Percentiles rank a stretch among this genome's conserved stretches.
phyloP scores from a whole-genome alignment of 352 stramenopile genomes.

The Pythium sp. region DNA sequence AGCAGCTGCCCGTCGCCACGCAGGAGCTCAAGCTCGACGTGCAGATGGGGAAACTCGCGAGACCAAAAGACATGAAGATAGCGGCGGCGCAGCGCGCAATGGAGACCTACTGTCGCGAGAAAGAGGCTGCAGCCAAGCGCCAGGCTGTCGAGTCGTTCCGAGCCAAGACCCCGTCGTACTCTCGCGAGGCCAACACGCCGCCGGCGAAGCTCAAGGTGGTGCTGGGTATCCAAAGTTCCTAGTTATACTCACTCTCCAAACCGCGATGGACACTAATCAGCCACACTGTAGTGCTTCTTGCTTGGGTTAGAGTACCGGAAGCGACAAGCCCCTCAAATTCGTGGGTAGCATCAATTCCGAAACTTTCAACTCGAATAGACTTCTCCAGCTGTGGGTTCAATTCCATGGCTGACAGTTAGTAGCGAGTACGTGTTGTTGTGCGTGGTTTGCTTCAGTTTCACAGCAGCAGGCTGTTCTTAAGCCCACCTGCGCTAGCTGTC shows the following conservation, averaged over 20 bases:
- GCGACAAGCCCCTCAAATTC: no score
- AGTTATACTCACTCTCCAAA: neutral
- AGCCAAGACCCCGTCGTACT: conserved; percentile 7
- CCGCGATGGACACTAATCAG: no score
- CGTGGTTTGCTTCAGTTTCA: no score
- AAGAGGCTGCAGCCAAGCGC: conserved; percentile 7
- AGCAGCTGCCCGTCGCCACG: conserved; percentile 34
- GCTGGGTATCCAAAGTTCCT: neutral
- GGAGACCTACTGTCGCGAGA: conserved; percentile 6
- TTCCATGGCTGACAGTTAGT: no score
- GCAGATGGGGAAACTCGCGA: conserved; percentile 40
- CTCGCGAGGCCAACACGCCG: conserved; percentile 3
- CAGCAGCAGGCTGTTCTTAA: no score
- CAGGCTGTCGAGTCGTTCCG: conserved; percentile 11
- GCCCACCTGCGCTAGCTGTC: no score
- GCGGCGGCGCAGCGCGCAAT: conserved; percentile 8
- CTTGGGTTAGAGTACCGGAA: no score
- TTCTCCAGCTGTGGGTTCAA: no score
- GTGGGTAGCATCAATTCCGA: no score
- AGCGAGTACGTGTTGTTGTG: no score
- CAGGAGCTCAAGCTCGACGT: conserved; percentile 54
- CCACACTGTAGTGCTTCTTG: no score
- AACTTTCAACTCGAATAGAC: no score
- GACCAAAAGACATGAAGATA: conserved; percentile 23
- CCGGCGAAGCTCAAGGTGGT: neutral